Base-by-base conservation (phyloP, 331 rosid species). In the Acacia concinna region DNA sequence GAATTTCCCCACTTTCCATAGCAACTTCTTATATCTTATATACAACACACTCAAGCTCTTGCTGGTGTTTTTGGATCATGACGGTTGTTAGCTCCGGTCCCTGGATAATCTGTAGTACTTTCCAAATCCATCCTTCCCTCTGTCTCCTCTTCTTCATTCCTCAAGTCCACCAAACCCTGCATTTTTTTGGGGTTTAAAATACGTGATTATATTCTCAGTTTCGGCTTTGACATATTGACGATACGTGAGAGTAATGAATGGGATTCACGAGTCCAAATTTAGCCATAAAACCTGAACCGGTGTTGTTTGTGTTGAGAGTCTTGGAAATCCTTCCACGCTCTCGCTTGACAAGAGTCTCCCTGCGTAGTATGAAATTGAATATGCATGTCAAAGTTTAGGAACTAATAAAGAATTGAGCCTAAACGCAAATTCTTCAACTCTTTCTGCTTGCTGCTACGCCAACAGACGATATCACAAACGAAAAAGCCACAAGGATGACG, bases 41-140 rank as follows among this genome's bases (percentile, higher is more conserved):
- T 1, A 30, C 28, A 5, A 60, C 2, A 3, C 49, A 51, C 20
- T 80, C 74, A 83, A 68, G 84, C 67, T 80, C 52, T 82, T 62
- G 82, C 87, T 2, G 91, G 93, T 23, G 90, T 2, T 59, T 47
- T 80, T 23, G 93, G 93, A 64, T 87, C 88, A 65, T 89, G 93
- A 41, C 79, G 85, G 57, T 84, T 84, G 84, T 89, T 89, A 62
- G 91, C 85, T 20, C 90, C 91, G n/a, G 93, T 78, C 23, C 87
- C 91, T 28, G 87, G 88, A 74, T 89, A 89, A 43, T 87, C 91
- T 38, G 43, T 51, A n/a, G 43, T 51, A n/a, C 40, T 78, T 78
- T 89, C 93, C 78, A 87, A 20, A 69, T 47, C 73, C 77, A 82
- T 69, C 83, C 91, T 84, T 64, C 83, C 76, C 59, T 79, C 85